Base-by-base conservation (phyloP, 23 red algal species). In the Gracilaria caudata region DNA sequence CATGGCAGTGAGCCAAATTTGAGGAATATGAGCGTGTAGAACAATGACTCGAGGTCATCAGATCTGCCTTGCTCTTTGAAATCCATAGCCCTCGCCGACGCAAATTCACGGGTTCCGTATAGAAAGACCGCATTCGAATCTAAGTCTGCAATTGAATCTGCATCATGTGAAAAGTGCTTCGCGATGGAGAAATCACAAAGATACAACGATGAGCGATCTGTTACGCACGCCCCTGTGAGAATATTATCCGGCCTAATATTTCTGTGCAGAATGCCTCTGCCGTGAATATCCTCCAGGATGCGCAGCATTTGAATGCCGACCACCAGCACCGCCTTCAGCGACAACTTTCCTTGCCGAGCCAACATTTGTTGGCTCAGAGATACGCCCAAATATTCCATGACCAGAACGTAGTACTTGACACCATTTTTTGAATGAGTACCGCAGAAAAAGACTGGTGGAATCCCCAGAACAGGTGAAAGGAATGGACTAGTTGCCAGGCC, bases 171-270 rank as follows among this genome's bases (percentile, higher is more conserved):
- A 34, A 63, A 87, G 17, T 51, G 83, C 51, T 77, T 77, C 0
- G 83, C 83, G 13, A 87, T 47, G 3, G 68, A 68, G 78, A 76
- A 87, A 47, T 87, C 83, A 0, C 63, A 72, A 37, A 89, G 25
- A 30, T 89, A 89, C 37, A 89, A 39, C 51, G 55, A 51, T 17
- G 28, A 68, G 6, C 35, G n/a, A 55, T 89, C 71, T 4, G 36
- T n/a, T n/a, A n/a, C n/a, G n/a, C n/a, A n/a, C 35, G 55, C 47
- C 14, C 85, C 85, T 53, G 68, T 77, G 21, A 89, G 23, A 72
- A 89, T 89, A 34, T 89, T 89, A 40, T 89, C 85, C 17, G 85
- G 85, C 30, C 79, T 89, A 73, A 89, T 89, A 23, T 89, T 73
- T 5, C 85, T 24, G 55, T 89, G 85, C 24, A 89, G 37, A 33